phyloP scores from a whole-genome alignment of 169 alveolate genomes.

The Plasmodium ovale region DNA sequence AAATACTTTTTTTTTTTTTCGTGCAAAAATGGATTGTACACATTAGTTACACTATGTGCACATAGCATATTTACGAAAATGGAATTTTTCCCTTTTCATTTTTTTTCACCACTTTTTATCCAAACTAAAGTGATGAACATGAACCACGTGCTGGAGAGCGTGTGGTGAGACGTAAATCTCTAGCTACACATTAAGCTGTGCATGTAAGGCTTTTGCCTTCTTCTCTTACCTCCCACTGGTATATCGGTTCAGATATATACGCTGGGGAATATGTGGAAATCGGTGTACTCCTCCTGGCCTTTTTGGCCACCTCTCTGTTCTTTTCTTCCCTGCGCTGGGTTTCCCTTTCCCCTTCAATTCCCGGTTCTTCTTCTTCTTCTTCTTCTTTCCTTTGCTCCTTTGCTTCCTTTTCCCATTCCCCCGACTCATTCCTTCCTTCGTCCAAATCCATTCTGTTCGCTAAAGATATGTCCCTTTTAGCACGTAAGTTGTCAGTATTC shows the following conservation, averaged over 20 bases:
- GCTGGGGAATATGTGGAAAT: constrained; percentile 73
- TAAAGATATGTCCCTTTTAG: not conserved
- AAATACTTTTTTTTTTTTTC: no score
- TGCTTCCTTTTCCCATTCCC: not conserved
- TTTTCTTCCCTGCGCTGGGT: not conserved
- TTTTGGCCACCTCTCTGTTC: not conserved
- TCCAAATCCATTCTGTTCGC: not conserved
- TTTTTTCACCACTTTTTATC: no score
- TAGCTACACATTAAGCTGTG: not conserved
- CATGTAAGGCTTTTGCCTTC: not conserved
- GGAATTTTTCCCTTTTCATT: no score
- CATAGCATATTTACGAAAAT: no score
- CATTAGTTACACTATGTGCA: no score
- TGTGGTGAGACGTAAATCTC: not conserved
- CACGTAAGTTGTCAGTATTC: not conserved
- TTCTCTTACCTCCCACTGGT: constrained; percentile 71
- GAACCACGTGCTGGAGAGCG: not conserved
- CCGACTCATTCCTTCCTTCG: not conserved
- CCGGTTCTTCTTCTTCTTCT: constrained; percentile 16
- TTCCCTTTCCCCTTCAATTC: no score
- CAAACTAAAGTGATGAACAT: no score
- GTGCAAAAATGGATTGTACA: no score
- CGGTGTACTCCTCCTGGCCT: not conserved
- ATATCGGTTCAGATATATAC: constrained; percentile 66
- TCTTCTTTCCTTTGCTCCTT: not conserved